These are phyloP conservation scores for Papiliotrema nemorosa DNA, from an alignment of 1,284 basidiomycete genomes.

Conservation along the genomic window DNA sequence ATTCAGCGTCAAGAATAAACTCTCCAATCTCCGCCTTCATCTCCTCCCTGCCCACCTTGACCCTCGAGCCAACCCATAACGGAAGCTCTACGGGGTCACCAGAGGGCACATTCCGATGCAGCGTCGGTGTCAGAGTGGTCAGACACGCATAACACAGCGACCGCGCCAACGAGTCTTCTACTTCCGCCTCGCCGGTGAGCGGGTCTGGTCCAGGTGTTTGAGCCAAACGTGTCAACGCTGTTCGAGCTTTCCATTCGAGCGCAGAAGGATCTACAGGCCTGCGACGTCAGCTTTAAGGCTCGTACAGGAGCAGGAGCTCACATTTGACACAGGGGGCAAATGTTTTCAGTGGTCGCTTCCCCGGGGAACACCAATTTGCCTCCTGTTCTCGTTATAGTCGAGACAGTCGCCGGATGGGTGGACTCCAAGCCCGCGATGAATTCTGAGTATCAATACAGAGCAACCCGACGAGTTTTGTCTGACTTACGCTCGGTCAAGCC, in stretches of 20 bases:
- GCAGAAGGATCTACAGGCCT: slow-evolving; percentile 69
- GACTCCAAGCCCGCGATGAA: slow-evolving; percentile 77
- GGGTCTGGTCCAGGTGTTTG: slow-evolving; percentile 19
- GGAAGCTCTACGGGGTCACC: slow-evolving; percentile 26
- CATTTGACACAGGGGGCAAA: slow-evolving; percentile 71
- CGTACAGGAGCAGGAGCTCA: slow-evolving; percentile 43
- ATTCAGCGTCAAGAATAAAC: slow-evolving; percentile 25
- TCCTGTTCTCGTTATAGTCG: slow-evolving; percentile 77
- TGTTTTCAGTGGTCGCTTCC: slow-evolving; percentile 41
- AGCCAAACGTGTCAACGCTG: slow-evolving; percentile 63
- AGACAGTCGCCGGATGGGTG: slow-evolving; percentile 84
- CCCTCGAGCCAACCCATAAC: slow-evolving; percentile 29
- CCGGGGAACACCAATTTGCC: slow-evolving; percentile 73
- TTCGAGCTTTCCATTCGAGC: slow-evolving; percentile 67
- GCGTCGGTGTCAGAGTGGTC: slow-evolving; percentile 58
- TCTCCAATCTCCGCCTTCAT: slow-evolving; percentile 35
- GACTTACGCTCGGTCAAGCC: slow-evolving; percentile 67
- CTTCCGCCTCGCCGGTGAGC: not conserved
- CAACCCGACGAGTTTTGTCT: not conserved
- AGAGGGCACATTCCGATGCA: not conserved
- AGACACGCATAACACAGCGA: slow-evolving; percentile 71
- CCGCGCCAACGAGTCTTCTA: slow-evolving; percentile 52
- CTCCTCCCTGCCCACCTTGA: slow-evolving; percentile 23
- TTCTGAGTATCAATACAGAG: slow-evolving; percentile 51
- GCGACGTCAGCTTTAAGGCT: too few relatives aligned